Conservation (phyloP, 225 moss, liverwort and hornwort species). For the Takakia lepidozioides region DNA sequence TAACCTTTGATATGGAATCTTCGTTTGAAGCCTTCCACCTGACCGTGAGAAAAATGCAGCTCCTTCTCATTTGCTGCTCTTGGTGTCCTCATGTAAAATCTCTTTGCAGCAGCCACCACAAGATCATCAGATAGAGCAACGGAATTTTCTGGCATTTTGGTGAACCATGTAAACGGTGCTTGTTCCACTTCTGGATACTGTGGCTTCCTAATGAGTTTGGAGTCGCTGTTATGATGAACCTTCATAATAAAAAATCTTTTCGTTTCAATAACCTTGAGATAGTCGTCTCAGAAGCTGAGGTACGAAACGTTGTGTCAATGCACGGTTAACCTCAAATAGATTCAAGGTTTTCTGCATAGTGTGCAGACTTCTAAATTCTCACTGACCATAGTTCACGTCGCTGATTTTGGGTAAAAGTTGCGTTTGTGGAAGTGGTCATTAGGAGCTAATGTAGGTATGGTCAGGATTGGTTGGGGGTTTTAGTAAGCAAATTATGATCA, state of each 20-base stretch:
- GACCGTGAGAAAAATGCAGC: background rate
- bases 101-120: slow-evolving; percentile 2
- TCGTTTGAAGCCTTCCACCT: background rate
- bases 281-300: no score
- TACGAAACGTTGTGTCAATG: no score
- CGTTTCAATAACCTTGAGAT: no score
- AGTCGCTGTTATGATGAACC: background rate
- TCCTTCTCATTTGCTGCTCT: no score
- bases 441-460: no score
- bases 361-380: no score
- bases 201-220: slow-evolving; percentile 2
- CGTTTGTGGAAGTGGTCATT: no score
- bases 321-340: background rate
- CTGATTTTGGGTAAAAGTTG: background rate
- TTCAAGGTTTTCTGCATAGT: slow-evolving; percentile 1
- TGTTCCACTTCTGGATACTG: slow-evolving; percentile 3
- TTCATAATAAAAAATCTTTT: background rate
- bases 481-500: no score
- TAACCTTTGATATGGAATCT: slow-evolving; percentile 2
- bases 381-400: background rate
- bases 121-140: slow-evolving; percentile 5
- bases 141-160: background rate
- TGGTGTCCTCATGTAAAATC: background rate
- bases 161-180: slow-evolving; percentile 1
- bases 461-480: no score